Conservation (phyloP, 257 asterid species). For the Marsdenia floribunda region DNA sequence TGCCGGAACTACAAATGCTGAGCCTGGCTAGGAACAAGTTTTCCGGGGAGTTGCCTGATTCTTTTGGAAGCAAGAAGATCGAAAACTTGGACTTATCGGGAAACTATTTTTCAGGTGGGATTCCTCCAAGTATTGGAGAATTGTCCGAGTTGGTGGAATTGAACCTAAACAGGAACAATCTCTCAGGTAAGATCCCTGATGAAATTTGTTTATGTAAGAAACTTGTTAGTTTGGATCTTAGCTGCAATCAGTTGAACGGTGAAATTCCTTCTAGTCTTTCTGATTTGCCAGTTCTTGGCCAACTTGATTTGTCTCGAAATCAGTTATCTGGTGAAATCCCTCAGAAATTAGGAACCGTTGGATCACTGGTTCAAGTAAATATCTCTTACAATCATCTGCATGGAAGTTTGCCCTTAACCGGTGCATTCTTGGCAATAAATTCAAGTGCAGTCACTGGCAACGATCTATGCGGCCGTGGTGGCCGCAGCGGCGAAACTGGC, state of each 20-base stretch:
- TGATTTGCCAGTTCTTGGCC: constrained; percentile 69
- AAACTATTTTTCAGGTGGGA: constrained; percentile 47
- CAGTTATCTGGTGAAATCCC: constrained; percentile 59
- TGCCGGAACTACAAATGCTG: constrained; percentile 84
- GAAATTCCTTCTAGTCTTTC: constrained; percentile 54
- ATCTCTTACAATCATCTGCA: constrained; percentile 61
- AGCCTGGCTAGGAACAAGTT: constrained; percentile 53
- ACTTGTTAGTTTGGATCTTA: constrained; percentile 67
- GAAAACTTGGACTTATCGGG: constrained; percentile 63
- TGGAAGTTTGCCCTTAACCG: constrained; percentile 63
- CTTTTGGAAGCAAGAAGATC: constrained; percentile 53
- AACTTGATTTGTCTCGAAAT: constrained; percentile 65
- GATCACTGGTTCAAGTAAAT: constrained; percentile 66
- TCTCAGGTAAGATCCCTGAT: constrained; percentile 58
- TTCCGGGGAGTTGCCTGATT: constrained; percentile 40
- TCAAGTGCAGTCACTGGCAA: constrained; percentile 54
- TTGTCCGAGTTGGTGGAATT: constrained; percentile 51
- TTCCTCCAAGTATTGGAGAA: constrained; percentile 42
- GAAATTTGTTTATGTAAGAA: constrained; percentile 52
- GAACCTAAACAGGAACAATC: constrained; percentile 41
- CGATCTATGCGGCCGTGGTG: constrained; percentile 37
- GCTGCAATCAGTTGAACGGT: constrained; percentile 53
- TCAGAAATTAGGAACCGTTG: constrained; percentile 43
- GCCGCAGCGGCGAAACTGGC: constrained; percentile 7
- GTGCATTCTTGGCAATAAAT: constrained; percentile 66